Evolutionary conservation across 2,329 filamentous ascomycete species (phyloP), one percentile per base, ranked within the genome.

Genomic region (Epichloe glyceriae): DNA sequence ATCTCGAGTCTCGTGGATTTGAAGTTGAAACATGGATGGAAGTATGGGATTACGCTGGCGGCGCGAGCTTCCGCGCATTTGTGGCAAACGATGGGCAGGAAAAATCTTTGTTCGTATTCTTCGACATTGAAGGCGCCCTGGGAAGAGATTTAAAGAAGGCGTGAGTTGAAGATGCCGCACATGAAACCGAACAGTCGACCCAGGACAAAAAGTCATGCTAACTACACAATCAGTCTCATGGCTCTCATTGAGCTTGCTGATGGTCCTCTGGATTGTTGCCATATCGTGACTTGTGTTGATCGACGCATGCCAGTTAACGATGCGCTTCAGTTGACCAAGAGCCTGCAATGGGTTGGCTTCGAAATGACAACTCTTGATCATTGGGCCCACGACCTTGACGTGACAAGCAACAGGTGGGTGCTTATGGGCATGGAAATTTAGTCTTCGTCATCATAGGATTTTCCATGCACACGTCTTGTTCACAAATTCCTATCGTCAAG

Each of bases 321-420:
- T 55, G 73, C 78, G 52, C 79, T 83, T 58, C 74, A 82, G 52
- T 73, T 91, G 58, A 80, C 85, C 61, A 88, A 85, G 66, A 90
- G 88, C 61, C 78, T 96, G 48, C 86, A 89, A 65, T 96, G 90
- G 90, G 90, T 94, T 56, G 90, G 90, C 50, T 95, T 95, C 63
- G 86, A 87, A 63, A 77, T 91, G 57, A 82, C 81, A 47, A 91
- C 86, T 22, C 74, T 96, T 42, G 83, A 89, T 58, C 78, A 80
- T 58, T 95, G 88, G 84, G 77, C 79, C 15, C 70, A 74, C 44
- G 73, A 74, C 39, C 64, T 76, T 50, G 79, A 86, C 55, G 76
- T 83, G 49, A 81, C 85, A 47, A 95, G 88, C 70, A 71, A 82
- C 49, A 75, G 75, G 61, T 96, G 90, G 90, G 67, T 95, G 53